Conservation (phyloP, 2,329 filamentous ascomycete genomes). For the Penicillium concentricum region DNA sequence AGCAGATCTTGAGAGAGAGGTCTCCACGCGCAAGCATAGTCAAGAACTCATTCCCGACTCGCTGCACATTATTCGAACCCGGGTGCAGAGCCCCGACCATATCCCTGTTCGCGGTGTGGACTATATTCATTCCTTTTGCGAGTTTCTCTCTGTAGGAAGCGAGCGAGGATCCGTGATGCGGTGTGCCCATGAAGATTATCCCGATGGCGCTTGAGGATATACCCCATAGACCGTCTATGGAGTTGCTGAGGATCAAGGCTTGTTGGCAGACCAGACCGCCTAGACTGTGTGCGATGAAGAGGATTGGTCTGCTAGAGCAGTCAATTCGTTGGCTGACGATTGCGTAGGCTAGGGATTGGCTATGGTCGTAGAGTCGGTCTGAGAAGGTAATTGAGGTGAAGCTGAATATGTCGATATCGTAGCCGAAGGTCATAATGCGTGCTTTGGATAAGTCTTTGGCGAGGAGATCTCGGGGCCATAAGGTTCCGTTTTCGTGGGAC, state of each 20-base stretch:
- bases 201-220: constrained; percentile 22
- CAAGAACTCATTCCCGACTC: constrained; percentile 4
- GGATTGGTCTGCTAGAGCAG: constrained; percentile 2
- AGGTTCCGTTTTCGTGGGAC: constrained; percentile 20
- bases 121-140: neutral
- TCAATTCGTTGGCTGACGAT: constrained; percentile 3
- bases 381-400: neutral
- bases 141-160: constrained; percentile 7
- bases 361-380: neutral
- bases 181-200: constrained; percentile 41
- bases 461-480: constrained; percentile 28
- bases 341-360: constrained; percentile 5
- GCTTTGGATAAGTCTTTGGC: constrained; percentile 7
- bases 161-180: constrained; percentile 31
- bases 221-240: constrained; percentile 6
- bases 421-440: constrained; percentile 9
- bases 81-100: neutral
- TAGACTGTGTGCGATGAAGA: constrained; percentile 32
- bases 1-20: constrained; percentile 6
- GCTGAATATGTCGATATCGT: neutral
- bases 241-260: constrained; percentile 7
- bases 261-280: constrained; percentile 30
- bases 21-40: constrained; percentile 6
- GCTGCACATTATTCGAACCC: constrained; percentile 3
- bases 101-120: neutral